Evolutionary conservation across 1,139 yeast species (phyloP), one percentile per base, ranked within the genome.

Genomic region (Debaryomyces robertsiae): DNA sequence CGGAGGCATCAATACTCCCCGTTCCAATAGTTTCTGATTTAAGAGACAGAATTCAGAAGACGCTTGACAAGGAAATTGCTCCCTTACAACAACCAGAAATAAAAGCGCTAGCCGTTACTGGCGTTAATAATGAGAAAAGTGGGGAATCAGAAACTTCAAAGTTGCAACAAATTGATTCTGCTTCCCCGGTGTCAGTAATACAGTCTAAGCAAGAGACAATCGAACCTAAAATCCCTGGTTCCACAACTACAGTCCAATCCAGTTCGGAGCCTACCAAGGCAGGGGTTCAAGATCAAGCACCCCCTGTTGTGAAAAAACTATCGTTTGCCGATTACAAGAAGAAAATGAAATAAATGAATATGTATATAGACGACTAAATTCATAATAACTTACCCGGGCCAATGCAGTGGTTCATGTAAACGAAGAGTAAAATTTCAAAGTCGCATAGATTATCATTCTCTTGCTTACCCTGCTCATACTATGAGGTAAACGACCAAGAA

Each of bases 261-360:
- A 15, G 6, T 16, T 27, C 14, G 11, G 32, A 10, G 6, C 7
- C 24, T 9, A 19, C 24, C 13, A 32, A 30, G n/a, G 32, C 24
- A 14, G 22, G 24, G 17, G 7, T 27, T 9, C n/a, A 6, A 13
- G 30, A 27, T 16, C 48, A 57, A 4, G 58, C 59, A 30, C 63
- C 50, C 29, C 61, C 54, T 49, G 60, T 68, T 7, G 78, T 75
- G 48, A 87, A 87, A 67, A 85, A 86, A 60, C 66, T 87, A 46
- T 84, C 91, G 27, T 82, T 88, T 63, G 95, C 95, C 1, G 95
- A 87, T 57, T 87, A 87, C 60, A 82, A 82, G 59, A 83, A 80
- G 67, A 84, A 82, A 61, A 81, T 76, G 73, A 79, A 77, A 52
- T 67, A 50, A 36, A 9, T 27, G 17, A 14, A 10, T 11, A 19